Conservation (phyloP, 2,329 filamentous ascomycete genomes). For the Alternaria solani region DNA sequence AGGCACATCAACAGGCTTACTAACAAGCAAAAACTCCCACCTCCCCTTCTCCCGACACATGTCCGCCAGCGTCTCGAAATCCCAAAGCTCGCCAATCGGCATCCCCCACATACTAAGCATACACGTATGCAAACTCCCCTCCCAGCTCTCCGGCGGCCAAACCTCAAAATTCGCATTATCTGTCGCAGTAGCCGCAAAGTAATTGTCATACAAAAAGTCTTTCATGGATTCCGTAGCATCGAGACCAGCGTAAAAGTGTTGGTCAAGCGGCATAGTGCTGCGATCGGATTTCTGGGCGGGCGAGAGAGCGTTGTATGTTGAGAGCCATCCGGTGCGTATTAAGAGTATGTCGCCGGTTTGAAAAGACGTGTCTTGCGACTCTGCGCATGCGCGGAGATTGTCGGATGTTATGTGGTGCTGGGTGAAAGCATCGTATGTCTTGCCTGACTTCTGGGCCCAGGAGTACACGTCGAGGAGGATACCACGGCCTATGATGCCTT, state of each 20-base stretch:
- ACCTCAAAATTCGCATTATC: constrained; percentile 49
- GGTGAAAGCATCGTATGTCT: constrained; percentile 35
- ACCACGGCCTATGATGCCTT: constrained; percentile 65
- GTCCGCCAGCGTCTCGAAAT: constrained; percentile 41
- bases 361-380: constrained; percentile 26
- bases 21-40: constrained; percentile 64
- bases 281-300: constrained; percentile 11
- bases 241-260: constrained; percentile 62
- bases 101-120: constrained; percentile 43
- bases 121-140: constrained; percentile 31
- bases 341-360: constrained; percentile 43
- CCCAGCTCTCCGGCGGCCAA: constrained; percentile 27
- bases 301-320: constrained; percentile 23
- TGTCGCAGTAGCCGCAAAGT: constrained; percentile 39
- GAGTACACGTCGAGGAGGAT: constrained; percentile 62
- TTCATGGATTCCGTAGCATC: constrained; percentile 85
- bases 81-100: constrained; percentile 49
- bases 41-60: constrained; percentile 38
- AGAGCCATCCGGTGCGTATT: constrained; percentile 39
- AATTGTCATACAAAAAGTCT: constrained; percentile 80
- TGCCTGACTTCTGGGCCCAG: constrained; percentile 25
- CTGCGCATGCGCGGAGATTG: constrained; percentile 30
- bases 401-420: constrained; percentile 24
- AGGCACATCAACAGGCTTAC: constrained; percentile 53
- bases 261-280: constrained; percentile 15